Base-by-base conservation (phyloP, 495 filamentous ascomycete species). In the Neurospora discreta region DNA sequence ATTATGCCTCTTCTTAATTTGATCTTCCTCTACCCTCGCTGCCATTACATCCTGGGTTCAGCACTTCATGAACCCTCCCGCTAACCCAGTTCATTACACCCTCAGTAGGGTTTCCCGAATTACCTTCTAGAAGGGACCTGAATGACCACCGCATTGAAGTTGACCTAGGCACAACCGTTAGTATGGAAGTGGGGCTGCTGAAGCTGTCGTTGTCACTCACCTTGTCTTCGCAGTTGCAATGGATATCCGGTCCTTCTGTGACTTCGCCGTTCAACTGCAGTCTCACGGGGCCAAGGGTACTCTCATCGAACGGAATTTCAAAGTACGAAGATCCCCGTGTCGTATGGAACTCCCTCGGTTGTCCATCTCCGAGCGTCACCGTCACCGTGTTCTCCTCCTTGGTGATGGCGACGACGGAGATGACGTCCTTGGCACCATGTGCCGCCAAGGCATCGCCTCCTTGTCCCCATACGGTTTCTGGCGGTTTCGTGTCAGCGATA, bases 231-330 rank as follows among this genome's bases (percentile, higher is more conserved):
- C 75, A 71, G 2, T 79, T 75, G 67, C 87, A 88, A n/a, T 72
- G 73, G 4, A 91, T 88, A 2, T 74, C 76, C 5, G 84, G 82
- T 0, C 90, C 90, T 4, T 73, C 76, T 0, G 75, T 73, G 9
- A 78, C 78, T 40, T 82, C 84, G 0, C 88, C 83, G 40, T 82
- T 77, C 65, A 90, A 72, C 0, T 78, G 81, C 39, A 91, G 78
- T 16, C 76, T 83, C 3, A 90, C 88, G 5, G 81, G 76, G 0
- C 90, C 90, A 2, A 71, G 73, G 7, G 69, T 75, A 39, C 80
- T 76, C 5, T 83, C 81, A 69, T 80, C 79, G 72, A 89, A 88
- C 0, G 84, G 80, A 23, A 89, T 78, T 72, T 88, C 82, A 67
- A 89, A 88, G 70, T 90, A 82, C 1, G 85, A 87, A 9, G 52